phyloP scores from a whole-genome alignment of 345 rosid genomes.

The Euclidium syriacum region DNA sequence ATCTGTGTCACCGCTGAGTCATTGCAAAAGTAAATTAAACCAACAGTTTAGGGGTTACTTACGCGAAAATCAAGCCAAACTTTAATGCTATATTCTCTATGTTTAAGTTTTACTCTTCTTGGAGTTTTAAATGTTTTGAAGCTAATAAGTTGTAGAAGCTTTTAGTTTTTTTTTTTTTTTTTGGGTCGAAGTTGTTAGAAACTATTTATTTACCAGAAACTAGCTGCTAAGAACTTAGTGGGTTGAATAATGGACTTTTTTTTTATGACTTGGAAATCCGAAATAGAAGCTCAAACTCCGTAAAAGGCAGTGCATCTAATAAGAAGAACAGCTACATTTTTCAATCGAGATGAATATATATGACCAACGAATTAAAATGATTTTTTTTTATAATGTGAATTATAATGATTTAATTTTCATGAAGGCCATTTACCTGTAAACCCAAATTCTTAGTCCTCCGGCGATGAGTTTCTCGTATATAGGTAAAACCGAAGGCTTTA shows the following conservation, averaged over 20 bases:
- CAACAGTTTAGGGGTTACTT: conserved; percentile 8
- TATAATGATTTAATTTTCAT: conserved; percentile 25
- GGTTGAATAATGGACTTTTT: neutral
- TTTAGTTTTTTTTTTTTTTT: too few species aligned
- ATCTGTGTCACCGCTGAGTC: conserved; percentile 88
- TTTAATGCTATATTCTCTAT: neutral
- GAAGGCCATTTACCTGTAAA: conserved; percentile 59
- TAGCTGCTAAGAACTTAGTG: neutral
- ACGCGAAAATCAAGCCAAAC: neutral
- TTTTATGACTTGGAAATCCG: neutral
- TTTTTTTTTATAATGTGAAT: too few species aligned
- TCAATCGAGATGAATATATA: too few species aligned
- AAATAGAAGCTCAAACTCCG: neutral
- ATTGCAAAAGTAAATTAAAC: conserved; percentile 1
- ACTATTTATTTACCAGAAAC: neutral
- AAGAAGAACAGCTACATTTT: too few species aligned
- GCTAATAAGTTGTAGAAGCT: neutral
- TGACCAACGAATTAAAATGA: too few species aligned
- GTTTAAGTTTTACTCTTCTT: neutral
- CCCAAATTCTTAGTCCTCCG: conserved; percentile 77
- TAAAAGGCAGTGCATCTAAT: too few species aligned
- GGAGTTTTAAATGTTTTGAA: neutral
- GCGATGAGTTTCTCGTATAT: conserved; percentile 75
- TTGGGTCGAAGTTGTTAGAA: too few species aligned
- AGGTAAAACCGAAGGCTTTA: conserved; percentile 64